Evolutionary conservation across 1,139 yeast genomes (phyloP).

Genomic region (Diutina catenulata): DNA sequence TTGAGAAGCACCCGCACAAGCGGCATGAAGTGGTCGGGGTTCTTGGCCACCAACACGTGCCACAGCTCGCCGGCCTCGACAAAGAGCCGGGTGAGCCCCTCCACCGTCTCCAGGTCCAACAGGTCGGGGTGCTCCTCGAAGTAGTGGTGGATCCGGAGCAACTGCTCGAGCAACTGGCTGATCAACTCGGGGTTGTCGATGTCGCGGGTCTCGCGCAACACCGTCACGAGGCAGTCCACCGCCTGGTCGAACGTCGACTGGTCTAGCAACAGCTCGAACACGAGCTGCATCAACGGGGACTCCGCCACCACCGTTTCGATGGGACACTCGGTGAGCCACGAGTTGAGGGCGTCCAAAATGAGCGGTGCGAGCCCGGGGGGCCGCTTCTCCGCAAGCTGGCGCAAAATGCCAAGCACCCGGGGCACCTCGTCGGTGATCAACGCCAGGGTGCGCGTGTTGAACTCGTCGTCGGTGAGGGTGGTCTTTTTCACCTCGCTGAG

Average conservation of each 20-base stretch:
- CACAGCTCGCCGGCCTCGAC: constrained; percentile 94
- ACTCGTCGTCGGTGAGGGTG: constrained; percentile 74
- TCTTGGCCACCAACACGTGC: constrained; percentile 76
- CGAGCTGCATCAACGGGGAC: constrained; percentile 49
- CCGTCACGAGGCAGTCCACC: constrained; percentile 70
- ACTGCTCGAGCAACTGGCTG: constrained; percentile 54
- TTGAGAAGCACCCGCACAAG: constrained; percentile 66
- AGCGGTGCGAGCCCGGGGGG: constrained; percentile 13
- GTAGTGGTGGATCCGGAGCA: constrained; percentile 47
- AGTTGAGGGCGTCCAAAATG: constrained; percentile 65
- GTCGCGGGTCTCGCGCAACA: constrained; percentile 74
- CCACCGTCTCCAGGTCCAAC: constrained; percentile 63
- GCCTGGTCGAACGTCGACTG: constrained; percentile 78
- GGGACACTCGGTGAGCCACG: constrained; percentile 86
- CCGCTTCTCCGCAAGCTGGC: constrained; percentile 28
- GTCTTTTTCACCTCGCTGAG: constrained; percentile 66
- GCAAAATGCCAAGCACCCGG: constrained; percentile 51
- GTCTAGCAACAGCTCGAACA: constrained; percentile 54
- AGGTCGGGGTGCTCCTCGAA: constrained; percentile 23
- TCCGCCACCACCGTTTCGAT: constrained; percentile 53
- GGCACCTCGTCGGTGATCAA: constrained; percentile 59
- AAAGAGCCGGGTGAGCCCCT: constrained; percentile 64
- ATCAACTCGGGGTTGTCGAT: constrained; percentile 51
- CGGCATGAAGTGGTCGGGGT: constrained; percentile 60
- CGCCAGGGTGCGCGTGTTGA: constrained; percentile 47